Evolutionary conservation across 176 grass and related monocot genomes (phyloP).

Genomic region (Miscanthus lutarioriparius): DNA sequence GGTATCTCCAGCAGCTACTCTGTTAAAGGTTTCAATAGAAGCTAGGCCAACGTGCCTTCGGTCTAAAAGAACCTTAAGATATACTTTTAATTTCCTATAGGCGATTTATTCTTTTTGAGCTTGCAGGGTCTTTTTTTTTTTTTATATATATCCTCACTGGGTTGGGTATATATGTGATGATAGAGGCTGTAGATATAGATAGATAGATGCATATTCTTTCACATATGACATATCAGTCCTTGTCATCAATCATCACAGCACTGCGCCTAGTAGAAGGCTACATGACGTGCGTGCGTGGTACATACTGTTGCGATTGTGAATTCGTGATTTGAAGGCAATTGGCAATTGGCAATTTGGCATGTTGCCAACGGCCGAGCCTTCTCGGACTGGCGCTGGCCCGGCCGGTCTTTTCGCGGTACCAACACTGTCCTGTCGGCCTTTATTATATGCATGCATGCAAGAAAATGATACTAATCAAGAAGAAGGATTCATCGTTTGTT

Average conservation of each 20-base stretch:
- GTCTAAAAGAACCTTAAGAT: no score
- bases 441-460: no score
- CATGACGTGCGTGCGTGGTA: no score
- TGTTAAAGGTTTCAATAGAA: no score
- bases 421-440: no score
- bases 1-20: no score
- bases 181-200: background rate
- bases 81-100: no score
- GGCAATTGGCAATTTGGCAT: background rate
- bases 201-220: background rate
- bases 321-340: background rate
- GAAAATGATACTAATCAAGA: no score
- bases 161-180: background rate
- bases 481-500: no score
- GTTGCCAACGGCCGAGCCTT: background rate
- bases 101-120: no score
- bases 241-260: background rate
- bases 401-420: background rate
- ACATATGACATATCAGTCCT: background rate
- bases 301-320: background rate
- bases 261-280: no score
- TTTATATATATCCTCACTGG: background rate
- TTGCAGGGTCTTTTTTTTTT: background rate
- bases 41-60: no score
- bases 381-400: background rate